Conservation (phyloP, 768 basidiomycete genomes). For the Tricholomella constricta region DNA sequence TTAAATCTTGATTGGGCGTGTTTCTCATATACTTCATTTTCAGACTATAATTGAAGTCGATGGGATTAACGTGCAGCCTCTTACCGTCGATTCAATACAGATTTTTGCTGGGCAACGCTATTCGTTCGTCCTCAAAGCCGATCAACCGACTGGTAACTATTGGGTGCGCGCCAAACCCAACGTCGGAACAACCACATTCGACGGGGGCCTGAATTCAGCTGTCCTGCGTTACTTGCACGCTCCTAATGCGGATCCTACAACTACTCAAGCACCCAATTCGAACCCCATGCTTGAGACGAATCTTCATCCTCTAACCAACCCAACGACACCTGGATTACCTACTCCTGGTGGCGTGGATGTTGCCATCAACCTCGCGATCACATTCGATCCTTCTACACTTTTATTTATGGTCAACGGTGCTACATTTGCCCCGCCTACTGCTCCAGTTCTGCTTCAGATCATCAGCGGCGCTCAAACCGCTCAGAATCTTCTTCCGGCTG, state of each 20-base stretch:
- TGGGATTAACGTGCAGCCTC: slow-evolving; percentile 36
- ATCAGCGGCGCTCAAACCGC: slow-evolving; percentile 37
- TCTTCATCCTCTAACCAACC: slow-evolving; percentile 33
- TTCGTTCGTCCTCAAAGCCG: slow-evolving; percentile 42
- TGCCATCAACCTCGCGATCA: slow-evolving; percentile 30
- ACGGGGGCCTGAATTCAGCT: slow-evolving; percentile 41
- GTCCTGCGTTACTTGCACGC: slow-evolving; percentile 42
- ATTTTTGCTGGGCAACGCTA: slow-evolving; percentile 47
- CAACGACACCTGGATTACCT: slow-evolving; percentile 33
- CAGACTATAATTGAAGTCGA: slow-evolving; percentile 44
- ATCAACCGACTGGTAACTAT: slow-evolving; percentile 41
- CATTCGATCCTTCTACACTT: slow-evolving; percentile 21
- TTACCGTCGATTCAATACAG: slow-evolving; percentile 39
- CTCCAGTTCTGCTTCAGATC: slow-evolving; percentile 49
- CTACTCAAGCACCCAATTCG: slow-evolving; percentile 22
- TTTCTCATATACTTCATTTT: background rate
- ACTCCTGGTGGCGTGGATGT: slow-evolving; percentile 41
- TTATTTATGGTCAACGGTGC: slow-evolving; percentile 36
- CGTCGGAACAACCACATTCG: slow-evolving; percentile 24
- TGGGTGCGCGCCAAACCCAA: slow-evolving; percentile 44
- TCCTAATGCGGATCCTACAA: slow-evolving; percentile 33
- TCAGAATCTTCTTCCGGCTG: slow-evolving; percentile 36
- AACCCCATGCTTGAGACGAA: slow-evolving; percentile 37
- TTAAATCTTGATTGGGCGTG: background rate
- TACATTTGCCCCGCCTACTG: slow-evolving; percentile 33